Evolutionary conservation across 1,284 basidiomycete genomes (phyloP), one percentile per base, ranked within the genome.

Genomic region (Macrocystidia cucumis): DNA sequence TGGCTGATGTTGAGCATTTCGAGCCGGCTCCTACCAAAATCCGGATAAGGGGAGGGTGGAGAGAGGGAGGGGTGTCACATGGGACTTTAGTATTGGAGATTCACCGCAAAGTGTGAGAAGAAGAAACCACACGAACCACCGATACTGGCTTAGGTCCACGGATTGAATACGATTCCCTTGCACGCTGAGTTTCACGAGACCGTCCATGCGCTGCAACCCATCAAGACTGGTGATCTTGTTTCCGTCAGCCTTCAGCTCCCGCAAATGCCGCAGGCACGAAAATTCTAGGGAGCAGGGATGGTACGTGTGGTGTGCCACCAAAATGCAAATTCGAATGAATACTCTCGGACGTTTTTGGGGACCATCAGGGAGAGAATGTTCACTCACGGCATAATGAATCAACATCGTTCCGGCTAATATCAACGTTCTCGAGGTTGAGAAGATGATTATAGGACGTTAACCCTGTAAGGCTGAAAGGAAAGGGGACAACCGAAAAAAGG

Each of bases 371-470:
- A n/a, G n/a, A n/a, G n/a, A n/a, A n/a, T n/a, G n/a, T n/a, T n/a
- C 34, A 78, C 89, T 60, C 57, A 92, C 91, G 89, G 30, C 70
- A 72, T 30, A 96, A 66, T 9, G 84, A 89, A 44, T 93, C 89
- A 36, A 98, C 72, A 43, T 89, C 75, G 56, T 98, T 98, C 48
- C 77, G 61, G 56, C 91, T 93, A 45, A 98, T 79, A 62, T 98
- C 91, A 45, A 98, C 72, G 49, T 74, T 78, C 60, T 93, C 89
- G 27, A 98, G 70, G 56, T 89, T 88, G 24, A 70, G 63, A 46
- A 98, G 65, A 56, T 97, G 92, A 51, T 74, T 74, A 56, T 93
- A 96, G 14, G 92, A 91, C 17, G 91, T 91, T 45, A 96, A 64
- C 41, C 79, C 77, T 44, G 90, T 87, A 47, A 98, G 69, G 44